Evolutionary conservation across 2,329 filamentous ascomycete species (phyloP).

Genomic region (Stachybotrys echinatus): DNA sequence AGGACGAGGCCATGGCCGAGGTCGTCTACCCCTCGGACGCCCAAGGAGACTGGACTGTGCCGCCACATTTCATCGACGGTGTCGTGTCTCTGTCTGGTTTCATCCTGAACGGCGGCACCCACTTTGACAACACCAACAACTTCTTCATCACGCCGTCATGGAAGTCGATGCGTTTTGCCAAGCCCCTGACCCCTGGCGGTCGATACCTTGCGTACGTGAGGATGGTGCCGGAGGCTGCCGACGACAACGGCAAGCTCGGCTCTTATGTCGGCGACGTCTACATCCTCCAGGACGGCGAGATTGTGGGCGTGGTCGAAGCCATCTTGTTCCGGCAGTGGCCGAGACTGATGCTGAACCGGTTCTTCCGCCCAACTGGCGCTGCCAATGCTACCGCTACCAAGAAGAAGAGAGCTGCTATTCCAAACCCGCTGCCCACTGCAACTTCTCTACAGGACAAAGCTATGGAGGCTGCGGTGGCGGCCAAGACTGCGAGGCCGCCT

Average conservation of each 20-base stretch:
- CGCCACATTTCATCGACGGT: slow-evolving; percentile 53
- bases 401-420: neutral
- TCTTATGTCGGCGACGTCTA: slow-evolving; percentile 47
- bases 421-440: neutral
- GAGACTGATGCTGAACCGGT: slow-evolving; percentile 59
- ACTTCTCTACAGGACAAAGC: neutral
- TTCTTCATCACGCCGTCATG: slow-evolving; percentile 54
- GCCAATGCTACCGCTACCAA: slow-evolving; percentile 15
- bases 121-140: slow-evolving; percentile 46
- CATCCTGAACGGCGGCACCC: slow-evolving; percentile 51
- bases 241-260: slow-evolving; percentile 33
- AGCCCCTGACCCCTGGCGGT: slow-evolving; percentile 39
- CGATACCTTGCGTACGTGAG: slow-evolving; percentile 52
- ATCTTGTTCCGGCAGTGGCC: slow-evolving; percentile 64
- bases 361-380: slow-evolving; percentile 44
- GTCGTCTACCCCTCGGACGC: slow-evolving; percentile 38
- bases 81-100: slow-evolving; percentile 53
- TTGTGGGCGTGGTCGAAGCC: slow-evolving; percentile 45
- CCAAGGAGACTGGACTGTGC: slow-evolving; percentile 39
- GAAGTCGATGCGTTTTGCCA: slow-evolving; percentile 45
- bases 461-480: slow-evolving; percentile 24
- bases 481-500: slow-evolving; percentile 14
- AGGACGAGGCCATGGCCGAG: slow-evolving; percentile 11
- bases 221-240: slow-evolving; percentile 47
- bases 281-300: slow-evolving; percentile 45